Conservation (phyloP, 257 asterid species). For the Euphrasia confusa region DNA sequence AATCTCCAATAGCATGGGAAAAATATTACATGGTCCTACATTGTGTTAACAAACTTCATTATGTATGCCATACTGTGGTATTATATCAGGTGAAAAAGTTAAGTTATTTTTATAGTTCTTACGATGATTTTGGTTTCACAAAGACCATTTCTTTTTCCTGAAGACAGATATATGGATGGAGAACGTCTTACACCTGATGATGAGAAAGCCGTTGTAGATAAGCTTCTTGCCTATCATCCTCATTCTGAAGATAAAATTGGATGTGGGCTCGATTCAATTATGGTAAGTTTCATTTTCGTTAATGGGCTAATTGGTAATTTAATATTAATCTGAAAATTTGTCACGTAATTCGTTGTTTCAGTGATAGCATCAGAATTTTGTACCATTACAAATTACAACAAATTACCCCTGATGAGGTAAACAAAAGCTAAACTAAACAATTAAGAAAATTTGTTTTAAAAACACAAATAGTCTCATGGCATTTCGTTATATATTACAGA, state of each 20-base stretch:
- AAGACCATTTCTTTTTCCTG: too few species aligned
- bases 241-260: slow-evolving; percentile 82
- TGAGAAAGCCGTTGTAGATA: slow-evolving; percentile 59
- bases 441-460: background rate
- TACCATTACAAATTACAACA: too few species aligned
- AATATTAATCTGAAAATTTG: background rate
- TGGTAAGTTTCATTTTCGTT: slow-evolving; percentile 55
- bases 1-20: too few species aligned
- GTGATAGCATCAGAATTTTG: too few species aligned
- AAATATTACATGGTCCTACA: too few species aligned
- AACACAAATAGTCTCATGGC: background rate
- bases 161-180: slow-evolving; percentile 77
- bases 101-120: too few species aligned
- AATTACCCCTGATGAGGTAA: too few species aligned
- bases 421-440: background rate
- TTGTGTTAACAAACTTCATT: too few species aligned
- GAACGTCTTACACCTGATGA: slow-evolving; percentile 72
- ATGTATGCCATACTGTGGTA: too few species aligned
- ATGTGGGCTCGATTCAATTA: slow-evolving; percentile 85
- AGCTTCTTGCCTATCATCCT: slow-evolving; percentile 88
- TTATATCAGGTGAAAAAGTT: too few species aligned
- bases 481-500: background rate
- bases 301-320: background rate
- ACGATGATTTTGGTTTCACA: too few species aligned
- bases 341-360: too few species aligned